phyloP scores from a whole-genome alignment of 768 basidiomycete species.

The Suillus sp. region DNA sequence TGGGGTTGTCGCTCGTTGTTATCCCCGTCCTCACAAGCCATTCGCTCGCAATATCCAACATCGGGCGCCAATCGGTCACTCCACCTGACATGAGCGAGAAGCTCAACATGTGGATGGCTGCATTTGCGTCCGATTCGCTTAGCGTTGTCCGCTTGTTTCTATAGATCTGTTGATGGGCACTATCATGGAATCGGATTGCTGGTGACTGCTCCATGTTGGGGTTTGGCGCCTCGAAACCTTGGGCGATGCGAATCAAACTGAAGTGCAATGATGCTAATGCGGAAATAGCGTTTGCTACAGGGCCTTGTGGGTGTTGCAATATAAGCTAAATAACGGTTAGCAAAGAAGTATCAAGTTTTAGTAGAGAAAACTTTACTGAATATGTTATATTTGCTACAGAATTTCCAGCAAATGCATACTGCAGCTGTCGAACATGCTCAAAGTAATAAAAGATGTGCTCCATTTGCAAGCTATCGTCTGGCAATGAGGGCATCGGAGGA shows the following conservation, averaged over 20 bases:
- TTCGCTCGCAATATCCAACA: conserved; percentile 71
- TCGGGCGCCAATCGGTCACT: conserved; percentile 65
- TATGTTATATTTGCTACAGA: conserved; percentile 65
- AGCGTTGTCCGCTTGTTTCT: conserved; percentile 56
- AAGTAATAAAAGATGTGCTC: conserved; percentile 77
- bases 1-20: conserved; percentile 63
- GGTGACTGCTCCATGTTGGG: conserved; percentile 55
- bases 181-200: conserved; percentile 68
- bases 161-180: conserved; percentile 64
- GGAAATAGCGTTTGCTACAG: conserved; percentile 72
- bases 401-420: conserved; percentile 66
- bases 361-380: conserved; percentile 48
- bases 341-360: background rate
- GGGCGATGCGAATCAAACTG: conserved; percentile 59
- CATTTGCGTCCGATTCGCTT: conserved; percentile 71
- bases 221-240: conserved; percentile 59
- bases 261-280: conserved; percentile 76
- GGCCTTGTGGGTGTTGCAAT: conserved; percentile 65
- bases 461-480: conserved; percentile 49
- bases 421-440: conserved; percentile 64
- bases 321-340: conserved; percentile 42
- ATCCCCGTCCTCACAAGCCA: conserved; percentile 75
- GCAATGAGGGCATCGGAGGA: conserved; percentile 29
- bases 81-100: conserved; percentile 75
- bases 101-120: conserved; percentile 75